These are phyloP conservation scores for Alternaria incomplexa DNA, from an alignment of 2,329 filamentous ascomycete species.

Conservation along the genomic window DNA sequence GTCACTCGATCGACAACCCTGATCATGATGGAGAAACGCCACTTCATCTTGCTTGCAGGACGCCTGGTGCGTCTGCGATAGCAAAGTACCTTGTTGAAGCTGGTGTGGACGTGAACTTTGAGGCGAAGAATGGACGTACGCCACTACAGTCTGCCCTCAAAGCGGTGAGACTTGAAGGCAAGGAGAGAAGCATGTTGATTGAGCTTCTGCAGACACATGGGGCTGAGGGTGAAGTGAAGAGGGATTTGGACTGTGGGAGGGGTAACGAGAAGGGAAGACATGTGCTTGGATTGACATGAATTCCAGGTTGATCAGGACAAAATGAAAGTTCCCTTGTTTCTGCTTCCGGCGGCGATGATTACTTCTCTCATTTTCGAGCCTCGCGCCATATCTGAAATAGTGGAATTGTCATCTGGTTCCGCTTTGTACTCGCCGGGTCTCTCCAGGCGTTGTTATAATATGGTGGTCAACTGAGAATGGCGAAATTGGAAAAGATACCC, in stretches of 20 bases:
- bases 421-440: not conserved
- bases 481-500: not conserved
- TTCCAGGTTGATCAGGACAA: not conserved
- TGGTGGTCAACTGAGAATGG: not conserved
- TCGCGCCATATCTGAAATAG: not conserved
- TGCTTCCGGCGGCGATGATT: not conserved
- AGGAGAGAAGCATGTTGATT: constrained; percentile 37
- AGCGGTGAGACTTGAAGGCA: constrained; percentile 24
- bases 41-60: constrained; percentile 38
- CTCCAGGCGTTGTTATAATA: not conserved
- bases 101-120: constrained; percentile 41
- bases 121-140: constrained; percentile 26
- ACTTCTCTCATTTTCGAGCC: not conserved
- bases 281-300: constrained; percentile 24
- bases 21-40: constrained; percentile 40
- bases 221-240: constrained; percentile 30
- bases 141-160: constrained; percentile 33
- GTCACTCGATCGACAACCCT: constrained; percentile 33
- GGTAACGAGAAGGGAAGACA: constrained; percentile 30
- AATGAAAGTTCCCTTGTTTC: not conserved
- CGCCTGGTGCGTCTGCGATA: constrained; percentile 31
- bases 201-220: constrained; percentile 38
- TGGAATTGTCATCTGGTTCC: not conserved
- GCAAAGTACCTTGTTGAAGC: constrained; percentile 37
- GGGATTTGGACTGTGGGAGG: constrained; percentile 18